Evolutionary conservation across 352 stramenopile species (phyloP).

Genomic region (Phytophthora cactorum): DNA sequence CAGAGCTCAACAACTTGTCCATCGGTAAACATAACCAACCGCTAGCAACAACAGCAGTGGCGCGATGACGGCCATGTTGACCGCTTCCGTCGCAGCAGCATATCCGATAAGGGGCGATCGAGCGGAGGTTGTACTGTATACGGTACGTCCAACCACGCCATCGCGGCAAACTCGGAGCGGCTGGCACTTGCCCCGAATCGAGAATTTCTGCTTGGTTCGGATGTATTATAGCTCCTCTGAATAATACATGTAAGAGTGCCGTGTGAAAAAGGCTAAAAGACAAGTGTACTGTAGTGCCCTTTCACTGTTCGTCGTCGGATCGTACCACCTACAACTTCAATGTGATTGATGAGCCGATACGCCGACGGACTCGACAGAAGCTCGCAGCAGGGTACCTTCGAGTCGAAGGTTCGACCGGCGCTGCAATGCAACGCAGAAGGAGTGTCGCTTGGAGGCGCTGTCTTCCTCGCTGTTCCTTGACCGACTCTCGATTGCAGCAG

Average conservation of each 20-base stretch:
- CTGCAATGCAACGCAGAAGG: conserved; percentile 7
- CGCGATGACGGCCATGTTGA: conserved; percentile 10
- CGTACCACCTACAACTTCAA: conserved; percentile 25
- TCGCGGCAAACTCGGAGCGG: background rate
- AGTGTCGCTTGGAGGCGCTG: conserved; percentile 9
- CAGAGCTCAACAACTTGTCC: background rate
- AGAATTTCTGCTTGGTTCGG: background rate
- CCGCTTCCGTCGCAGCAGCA: background rate
- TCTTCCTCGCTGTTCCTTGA: conserved; percentile 16
- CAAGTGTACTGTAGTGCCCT: background rate
- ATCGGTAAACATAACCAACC: background rate
- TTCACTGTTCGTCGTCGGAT: conserved; percentile 25
- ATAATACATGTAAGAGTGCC: background rate
- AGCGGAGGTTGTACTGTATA: no score
- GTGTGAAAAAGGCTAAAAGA: conserved; percentile 8
- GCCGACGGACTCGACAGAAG: conserved; percentile 34
- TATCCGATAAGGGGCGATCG: no score
- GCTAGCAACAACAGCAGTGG: background rate
- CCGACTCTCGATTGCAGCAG: conserved; percentile 5
- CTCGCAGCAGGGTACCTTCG: conserved; percentile 16
- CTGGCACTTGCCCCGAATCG: background rate
- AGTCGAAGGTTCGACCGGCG: background rate
- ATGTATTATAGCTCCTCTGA: background rate
- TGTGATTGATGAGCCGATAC: background rate
- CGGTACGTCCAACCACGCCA: background rate